phyloP scores from a whole-genome alignment of 257 asterid species.

The Henckelia pumila region DNA sequence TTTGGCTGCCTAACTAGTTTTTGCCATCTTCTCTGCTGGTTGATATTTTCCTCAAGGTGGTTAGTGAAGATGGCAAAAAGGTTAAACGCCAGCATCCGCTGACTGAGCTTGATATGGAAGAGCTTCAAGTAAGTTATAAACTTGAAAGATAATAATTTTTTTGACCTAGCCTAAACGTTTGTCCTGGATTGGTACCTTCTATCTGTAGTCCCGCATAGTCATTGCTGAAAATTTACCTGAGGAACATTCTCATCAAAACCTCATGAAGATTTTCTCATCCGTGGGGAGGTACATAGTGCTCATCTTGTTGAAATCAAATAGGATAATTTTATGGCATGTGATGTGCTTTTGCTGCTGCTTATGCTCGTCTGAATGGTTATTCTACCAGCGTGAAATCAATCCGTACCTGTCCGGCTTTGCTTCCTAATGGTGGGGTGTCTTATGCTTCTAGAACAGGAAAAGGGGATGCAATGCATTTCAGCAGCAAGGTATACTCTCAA shows the following conservation, averaged over 20 bases:
- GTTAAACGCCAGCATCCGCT: constrained; percentile 65
- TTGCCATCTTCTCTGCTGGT: constrained; percentile 15
- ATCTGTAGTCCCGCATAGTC: constrained; percentile 64
- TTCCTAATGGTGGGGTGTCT: constrained; percentile 44
- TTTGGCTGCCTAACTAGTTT: no score
- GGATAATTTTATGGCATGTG: constrained; percentile 9
- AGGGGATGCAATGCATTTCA: constrained; percentile 53
- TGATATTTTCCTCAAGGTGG: constrained; percentile 45
- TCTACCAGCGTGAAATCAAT: constrained; percentile 79
- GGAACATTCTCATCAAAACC: constrained; percentile 93
- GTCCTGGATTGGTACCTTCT: constrained; percentile 18
- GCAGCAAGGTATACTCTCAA: constrained; percentile 59
- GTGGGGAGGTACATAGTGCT: constrained; percentile 67
- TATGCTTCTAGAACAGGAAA: constrained; percentile 59
- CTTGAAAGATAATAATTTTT: not conserved
- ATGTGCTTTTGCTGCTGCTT: constrained; percentile 16
- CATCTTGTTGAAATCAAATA: constrained; percentile 10
- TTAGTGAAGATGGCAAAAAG: constrained; percentile 85
- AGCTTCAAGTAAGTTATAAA: constrained; percentile 61
- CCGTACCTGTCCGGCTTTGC: constrained; percentile 82
- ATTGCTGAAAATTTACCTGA: constrained; percentile 88
- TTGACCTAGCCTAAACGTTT: constrained; percentile 15
- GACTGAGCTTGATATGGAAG: constrained; percentile 78
- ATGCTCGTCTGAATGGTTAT: constrained; percentile 18
- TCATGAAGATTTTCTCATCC: constrained; percentile 77